Evolutionary conservation across 495 filamentous ascomycete genomes (phyloP).

Genomic region (Staphylotrichum tortipilum): DNA sequence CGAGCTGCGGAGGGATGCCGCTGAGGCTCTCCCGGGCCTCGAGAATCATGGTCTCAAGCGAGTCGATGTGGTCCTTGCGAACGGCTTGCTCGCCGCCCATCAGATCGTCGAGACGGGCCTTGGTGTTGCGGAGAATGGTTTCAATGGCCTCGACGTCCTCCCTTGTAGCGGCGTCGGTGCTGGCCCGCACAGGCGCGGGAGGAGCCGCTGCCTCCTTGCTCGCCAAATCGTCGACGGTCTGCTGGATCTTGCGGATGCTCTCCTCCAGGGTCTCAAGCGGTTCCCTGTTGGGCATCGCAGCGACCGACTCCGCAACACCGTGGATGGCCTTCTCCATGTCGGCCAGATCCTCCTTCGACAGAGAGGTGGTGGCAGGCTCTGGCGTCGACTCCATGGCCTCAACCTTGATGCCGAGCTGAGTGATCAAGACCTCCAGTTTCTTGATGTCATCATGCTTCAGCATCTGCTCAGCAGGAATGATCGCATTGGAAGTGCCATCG

Average conservation of each 20-base stretch:
- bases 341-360: constrained; percentile 37
- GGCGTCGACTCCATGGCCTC: constrained; percentile 64
- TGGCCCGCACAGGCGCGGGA: constrained; percentile 15
- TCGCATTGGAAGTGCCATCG: constrained; percentile 22
- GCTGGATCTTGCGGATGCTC: constrained; percentile 26
- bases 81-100: constrained; percentile 54
- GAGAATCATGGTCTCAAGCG: constrained; percentile 58
- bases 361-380: constrained; percentile 28
- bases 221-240: constrained; percentile 25
- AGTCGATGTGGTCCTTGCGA: constrained; percentile 66
- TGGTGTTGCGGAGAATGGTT: constrained; percentile 74
- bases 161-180: constrained; percentile 42
- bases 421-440: constrained; percentile 71
- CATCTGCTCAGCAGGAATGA: constrained; percentile 33
- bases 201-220: constrained; percentile 18
- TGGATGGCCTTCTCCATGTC: constrained; percentile 33
- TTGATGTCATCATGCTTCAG: constrained; percentile 65
- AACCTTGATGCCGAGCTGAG: constrained; percentile 72
- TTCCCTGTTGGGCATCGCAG: constrained; percentile 42
- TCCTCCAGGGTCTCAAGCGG: constrained; percentile 20
- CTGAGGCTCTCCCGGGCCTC: constrained; percentile 64
- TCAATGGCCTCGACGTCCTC: constrained; percentile 86
- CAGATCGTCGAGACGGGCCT: constrained; percentile 71
- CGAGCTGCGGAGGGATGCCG: constrained; percentile 47
- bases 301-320: constrained; percentile 51